phyloP scores from a whole-genome alignment of 495 filamentous ascomycete genomes.

The Penicillium flavigenum region DNA sequence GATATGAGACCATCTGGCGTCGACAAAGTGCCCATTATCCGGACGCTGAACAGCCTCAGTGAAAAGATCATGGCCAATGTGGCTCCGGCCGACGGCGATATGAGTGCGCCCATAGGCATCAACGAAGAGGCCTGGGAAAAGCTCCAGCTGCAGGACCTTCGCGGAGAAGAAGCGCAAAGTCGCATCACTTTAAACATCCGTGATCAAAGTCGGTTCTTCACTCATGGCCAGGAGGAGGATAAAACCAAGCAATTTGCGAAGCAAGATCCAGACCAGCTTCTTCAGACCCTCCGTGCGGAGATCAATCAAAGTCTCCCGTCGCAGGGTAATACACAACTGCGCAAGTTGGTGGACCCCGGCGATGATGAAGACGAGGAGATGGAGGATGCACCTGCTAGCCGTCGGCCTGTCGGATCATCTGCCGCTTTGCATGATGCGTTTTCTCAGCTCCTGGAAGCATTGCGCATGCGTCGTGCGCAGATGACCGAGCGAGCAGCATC shows the following conservation, averaged over 20 bases:
- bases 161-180: constrained; percentile 66
- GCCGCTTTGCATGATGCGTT: constrained; percentile 39
- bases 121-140: constrained; percentile 74
- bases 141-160: constrained; percentile 79
- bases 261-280: constrained; percentile 65
- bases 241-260: constrained; percentile 59
- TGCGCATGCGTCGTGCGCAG: constrained; percentile 44
- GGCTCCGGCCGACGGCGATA: constrained; percentile 68
- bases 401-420: constrained; percentile 38
- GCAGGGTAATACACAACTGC: constrained; percentile 55
- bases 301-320: constrained; percentile 50
- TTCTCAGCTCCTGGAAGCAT: constrained; percentile 43
- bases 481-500: constrained; percentile 32
- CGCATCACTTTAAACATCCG: constrained; percentile 83
- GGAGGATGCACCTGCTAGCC: constrained; percentile 43
- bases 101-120: constrained; percentile 60
- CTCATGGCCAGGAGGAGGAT: constrained; percentile 55
- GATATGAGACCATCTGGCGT: constrained; percentile 74
- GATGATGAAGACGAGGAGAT: constrained; percentile 55
- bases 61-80: constrained; percentile 90
- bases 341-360: constrained; percentile 56
- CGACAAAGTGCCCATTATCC: constrained; percentile 76
- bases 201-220: constrained; percentile 79
- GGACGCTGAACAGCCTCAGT: constrained; percentile 79
- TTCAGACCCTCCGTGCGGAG: constrained; percentile 62